These are phyloP conservation scores for Lactarius quietus DNA, from an alignment of 768 basidiomycete species.

Conservation along the genomic window DNA sequence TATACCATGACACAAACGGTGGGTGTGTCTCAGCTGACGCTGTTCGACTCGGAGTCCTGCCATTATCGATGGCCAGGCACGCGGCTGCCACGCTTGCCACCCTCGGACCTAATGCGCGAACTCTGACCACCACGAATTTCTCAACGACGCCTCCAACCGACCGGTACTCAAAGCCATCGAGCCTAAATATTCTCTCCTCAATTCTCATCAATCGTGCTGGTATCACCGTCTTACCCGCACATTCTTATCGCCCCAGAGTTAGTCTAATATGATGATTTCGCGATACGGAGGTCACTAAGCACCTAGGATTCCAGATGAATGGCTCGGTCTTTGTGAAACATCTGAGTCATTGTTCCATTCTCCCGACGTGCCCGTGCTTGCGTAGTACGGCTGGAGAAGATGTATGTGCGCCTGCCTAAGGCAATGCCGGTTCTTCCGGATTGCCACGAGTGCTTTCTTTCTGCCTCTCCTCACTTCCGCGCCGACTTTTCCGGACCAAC, in stretches of 20 bases:
- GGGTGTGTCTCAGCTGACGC: background rate
- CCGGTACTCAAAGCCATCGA: background rate
- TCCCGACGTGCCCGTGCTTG: too few relatives aligned
- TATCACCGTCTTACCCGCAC: background rate
- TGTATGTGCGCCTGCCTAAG: too few relatives aligned
- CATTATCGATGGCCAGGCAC: background rate
- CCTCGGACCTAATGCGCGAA: background rate
- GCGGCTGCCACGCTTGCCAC: too few relatives aligned
- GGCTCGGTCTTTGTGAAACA: too few relatives aligned
- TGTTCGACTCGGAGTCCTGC: background rate
- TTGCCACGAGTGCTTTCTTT: background rate
- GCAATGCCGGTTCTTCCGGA: background rate
- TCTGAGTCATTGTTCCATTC: too few relatives aligned
- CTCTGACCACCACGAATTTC: background rate
- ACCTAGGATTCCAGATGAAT: background rate
- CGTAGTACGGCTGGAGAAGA: too few relatives aligned
- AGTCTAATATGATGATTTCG: too few relatives aligned
- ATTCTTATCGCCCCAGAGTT: background rate
- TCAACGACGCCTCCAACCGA: too few relatives aligned
- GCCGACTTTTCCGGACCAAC: background rate
- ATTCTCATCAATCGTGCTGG: background rate
- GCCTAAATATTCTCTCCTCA: background rate
- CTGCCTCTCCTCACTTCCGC: background rate
- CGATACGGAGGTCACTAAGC: too few relatives aligned
- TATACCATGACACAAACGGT: background rate